Percentiles rank a stretch among this genome's conserved stretches.
phyloP scores from a whole-genome alignment of 139 green algal genomes.

The Chlorella sp. region DNA sequence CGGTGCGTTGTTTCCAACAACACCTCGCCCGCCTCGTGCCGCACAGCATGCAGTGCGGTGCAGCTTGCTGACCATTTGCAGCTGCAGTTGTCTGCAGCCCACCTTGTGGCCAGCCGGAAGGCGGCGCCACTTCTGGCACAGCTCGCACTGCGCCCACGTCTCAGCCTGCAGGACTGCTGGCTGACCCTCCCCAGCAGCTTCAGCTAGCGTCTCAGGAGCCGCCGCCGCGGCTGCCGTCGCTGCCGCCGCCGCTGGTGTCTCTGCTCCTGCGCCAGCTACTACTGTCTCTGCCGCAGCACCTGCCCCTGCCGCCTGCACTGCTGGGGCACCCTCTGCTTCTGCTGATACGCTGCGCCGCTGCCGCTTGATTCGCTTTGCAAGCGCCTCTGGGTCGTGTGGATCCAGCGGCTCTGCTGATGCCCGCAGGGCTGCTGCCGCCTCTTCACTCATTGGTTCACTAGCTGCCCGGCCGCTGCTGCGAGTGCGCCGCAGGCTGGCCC shows the following conservation, averaged over 20 bases:
- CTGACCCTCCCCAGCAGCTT: background rate
- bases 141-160: conserved; percentile 74
- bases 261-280: background rate
- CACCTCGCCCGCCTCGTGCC: too few species aligned
- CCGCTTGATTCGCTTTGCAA: background rate
- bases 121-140: conserved; percentile 80
- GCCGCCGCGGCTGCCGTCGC: background rate
- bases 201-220: background rate
- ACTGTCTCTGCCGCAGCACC: background rate
- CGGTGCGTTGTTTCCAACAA: too few species aligned
- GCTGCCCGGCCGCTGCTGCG: background rate
- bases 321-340: background rate
- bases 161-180: background rate
- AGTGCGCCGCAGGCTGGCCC: background rate
- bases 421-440: background rate
- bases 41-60: too few species aligned
- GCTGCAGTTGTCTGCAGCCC: too few species aligned
- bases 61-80: too few species aligned
- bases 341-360: background rate
- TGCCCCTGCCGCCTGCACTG: background rate
- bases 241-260: background rate
- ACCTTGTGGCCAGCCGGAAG: conserved; percentile 52
- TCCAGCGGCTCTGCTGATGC: background rate
- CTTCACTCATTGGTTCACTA: too few species aligned
- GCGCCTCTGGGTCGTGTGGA: background rate